phyloP scores from a whole-genome alignment of 805 yeast species.

The Wickerhamiella qilinensis region DNA sequence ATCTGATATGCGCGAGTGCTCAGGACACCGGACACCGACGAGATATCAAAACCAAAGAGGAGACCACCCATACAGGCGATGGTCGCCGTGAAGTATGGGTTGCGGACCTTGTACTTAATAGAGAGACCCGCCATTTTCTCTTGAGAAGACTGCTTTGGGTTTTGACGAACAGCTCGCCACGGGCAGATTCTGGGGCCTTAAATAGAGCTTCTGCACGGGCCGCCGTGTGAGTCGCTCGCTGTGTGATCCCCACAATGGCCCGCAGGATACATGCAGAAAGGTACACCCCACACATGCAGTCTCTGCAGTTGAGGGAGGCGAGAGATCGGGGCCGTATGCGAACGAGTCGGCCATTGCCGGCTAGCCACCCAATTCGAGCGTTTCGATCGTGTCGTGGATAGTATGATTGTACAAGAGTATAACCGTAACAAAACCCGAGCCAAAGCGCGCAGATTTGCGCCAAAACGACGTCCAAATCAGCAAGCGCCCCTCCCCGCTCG shows the following conservation, averaged over 20 bases:
- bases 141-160: neutral
- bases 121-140: conserved; percentile 2
- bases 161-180: neutral
- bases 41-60: conserved; percentile 66
- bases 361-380: too few species aligned
- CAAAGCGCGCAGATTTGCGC: too few species aligned
- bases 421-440: too few species aligned
- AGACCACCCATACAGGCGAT: conserved; percentile 53
- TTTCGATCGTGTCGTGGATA: too few species aligned
- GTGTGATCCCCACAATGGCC: neutral
- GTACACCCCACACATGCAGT: too few species aligned
- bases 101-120: conserved; percentile 21
- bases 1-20: conserved; percentile 31
- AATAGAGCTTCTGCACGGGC: neutral
- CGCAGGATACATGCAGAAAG: neutral
- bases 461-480: too few species aligned
- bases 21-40: conserved; percentile 61
- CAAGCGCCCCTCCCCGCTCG: neutral
- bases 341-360: too few species aligned
- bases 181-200: neutral
- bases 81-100: conserved; percentile 39
- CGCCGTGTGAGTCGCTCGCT: neutral
- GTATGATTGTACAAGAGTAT: too few species aligned
- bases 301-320: neutral
- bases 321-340: neutral